phyloP scores from a whole-genome alignment of 140 eudicot genomes.

The Bidens hawaiensis region DNA sequence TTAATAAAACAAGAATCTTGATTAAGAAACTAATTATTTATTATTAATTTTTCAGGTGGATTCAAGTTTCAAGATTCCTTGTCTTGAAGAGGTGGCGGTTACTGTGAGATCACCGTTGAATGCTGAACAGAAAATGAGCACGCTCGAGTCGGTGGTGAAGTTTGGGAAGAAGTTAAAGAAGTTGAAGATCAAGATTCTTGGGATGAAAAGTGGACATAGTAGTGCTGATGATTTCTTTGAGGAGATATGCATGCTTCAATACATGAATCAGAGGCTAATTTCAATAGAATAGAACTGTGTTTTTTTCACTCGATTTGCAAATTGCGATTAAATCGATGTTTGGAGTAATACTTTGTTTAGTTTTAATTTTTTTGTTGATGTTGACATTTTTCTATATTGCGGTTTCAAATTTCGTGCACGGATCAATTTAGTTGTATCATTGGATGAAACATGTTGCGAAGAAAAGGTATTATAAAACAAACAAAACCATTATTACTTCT shows the following conservation, averaged over 20 bases:
- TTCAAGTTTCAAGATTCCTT: constrained; percentile 58
- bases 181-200: constrained; percentile 74
- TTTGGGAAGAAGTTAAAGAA: constrained; percentile 63
- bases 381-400: constrained; percentile 9
- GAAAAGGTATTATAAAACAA: constrained; percentile 14
- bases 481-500: constrained; percentile 13
- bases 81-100: constrained; percentile 62
- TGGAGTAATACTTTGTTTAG: constrained; percentile 2
- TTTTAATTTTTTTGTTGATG: not conserved
- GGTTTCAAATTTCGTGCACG: not conserved
- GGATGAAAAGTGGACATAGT: constrained; percentile 91
- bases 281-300: constrained; percentile 46
- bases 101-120: constrained; percentile 81
- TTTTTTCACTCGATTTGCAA: not conserved
- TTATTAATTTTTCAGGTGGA: constrained; percentile 53
- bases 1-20: constrained; percentile 14
- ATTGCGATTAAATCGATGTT: constrained; percentile 4
- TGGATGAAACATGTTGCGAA: not conserved
- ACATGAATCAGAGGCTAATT: constrained; percentile 54
- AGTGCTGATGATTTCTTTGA: constrained; percentile 89
- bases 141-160: constrained; percentile 70
- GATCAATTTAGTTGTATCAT: not conserved
- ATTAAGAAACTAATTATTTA: not conserved
- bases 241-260: constrained; percentile 71
- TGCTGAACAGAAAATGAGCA: constrained; percentile 89